A percentile compares a stretch with the other conserved stretches of the same genome.
Conservation (phyloP, 805 yeast genomes). For the Novakomyces olei region DNA sequence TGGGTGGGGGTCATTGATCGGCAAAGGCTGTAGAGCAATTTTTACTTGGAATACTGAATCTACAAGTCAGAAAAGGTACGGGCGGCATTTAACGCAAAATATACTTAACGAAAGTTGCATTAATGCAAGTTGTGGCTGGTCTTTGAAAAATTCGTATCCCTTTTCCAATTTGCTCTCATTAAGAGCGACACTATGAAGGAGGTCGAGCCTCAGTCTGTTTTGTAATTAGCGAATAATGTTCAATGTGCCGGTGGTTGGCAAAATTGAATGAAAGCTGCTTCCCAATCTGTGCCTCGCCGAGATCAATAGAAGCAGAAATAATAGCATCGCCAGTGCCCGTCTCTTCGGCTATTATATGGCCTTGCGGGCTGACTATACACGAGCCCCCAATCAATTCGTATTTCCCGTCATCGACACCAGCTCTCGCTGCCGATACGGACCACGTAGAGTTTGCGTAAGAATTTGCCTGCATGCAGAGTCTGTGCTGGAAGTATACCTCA, state of each 20-base stretch:
- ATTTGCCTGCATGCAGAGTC: slow-evolving; percentile 17
- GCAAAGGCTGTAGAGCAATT: too few relatives aligned
- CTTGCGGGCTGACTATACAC: slow-evolving; percentile 19
- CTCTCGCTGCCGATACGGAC: slow-evolving; percentile 18
- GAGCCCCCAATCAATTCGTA: slow-evolving; percentile 18
- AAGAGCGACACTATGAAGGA: too few relatives aligned
- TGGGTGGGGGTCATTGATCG: too few relatives aligned
- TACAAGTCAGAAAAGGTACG: too few relatives aligned
- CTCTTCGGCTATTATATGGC: slow-evolving; percentile 17
- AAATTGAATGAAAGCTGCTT: slow-evolving; percentile 20
- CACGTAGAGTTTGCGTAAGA: slow-evolving; percentile 18
- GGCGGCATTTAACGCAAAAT: too few relatives aligned
- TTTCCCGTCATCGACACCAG: slow-evolving; percentile 20
- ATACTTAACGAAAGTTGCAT: too few relatives aligned
- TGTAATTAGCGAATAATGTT: slow-evolving; percentile 13
- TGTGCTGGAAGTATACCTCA: slow-evolving; percentile 17
- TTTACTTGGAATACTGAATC: too few relatives aligned
- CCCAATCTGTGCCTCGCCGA: slow-evolving; percentile 18
- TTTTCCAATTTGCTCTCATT: too few relatives aligned
- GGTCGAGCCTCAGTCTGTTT: slow-evolving; percentile 22
- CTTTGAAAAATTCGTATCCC: too few relatives aligned
- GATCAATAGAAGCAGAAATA: slow-evolving; percentile 17
- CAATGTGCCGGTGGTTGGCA: slow-evolving; percentile 20
- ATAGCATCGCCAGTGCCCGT: slow-evolving; percentile 17
- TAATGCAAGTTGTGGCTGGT: too few relatives aligned